Percentiles rank a stretch among this genome's conserved stretches.
Evolutionary conservation across 108 stramenopile species (phyloP).

Genomic region (Nannochloropsis salina): DNA sequence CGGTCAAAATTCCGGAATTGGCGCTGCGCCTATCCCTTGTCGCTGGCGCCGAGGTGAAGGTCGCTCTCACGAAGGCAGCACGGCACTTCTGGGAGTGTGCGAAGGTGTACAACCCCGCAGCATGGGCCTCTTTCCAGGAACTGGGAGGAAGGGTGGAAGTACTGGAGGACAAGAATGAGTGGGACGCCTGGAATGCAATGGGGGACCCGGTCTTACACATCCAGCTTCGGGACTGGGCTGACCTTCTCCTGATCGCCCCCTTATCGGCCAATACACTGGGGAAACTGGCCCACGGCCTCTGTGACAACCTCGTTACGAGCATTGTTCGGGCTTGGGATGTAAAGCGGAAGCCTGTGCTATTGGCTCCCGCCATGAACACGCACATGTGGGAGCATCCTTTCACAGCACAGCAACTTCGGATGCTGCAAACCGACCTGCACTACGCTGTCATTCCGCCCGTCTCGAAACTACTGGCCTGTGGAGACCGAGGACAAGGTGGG

Average conservation of each 20-base stretch:
- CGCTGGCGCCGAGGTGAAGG: slow-evolving; percentile 27
- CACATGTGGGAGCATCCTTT: slow-evolving; percentile 46
- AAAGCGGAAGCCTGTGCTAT: slow-evolving; percentile 27
- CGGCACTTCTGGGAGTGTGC: slow-evolving; percentile 39
- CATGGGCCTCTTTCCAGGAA: slow-evolving; percentile 25
- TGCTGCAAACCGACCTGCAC: slow-evolving; percentile 21
- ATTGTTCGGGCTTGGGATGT: slow-evolving; percentile 45
- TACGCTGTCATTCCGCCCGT: slow-evolving; percentile 29
- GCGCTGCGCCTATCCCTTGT: slow-evolving; percentile 32
- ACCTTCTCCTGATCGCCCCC: slow-evolving; percentile 43
- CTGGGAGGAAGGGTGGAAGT: slow-evolving; percentile 31
- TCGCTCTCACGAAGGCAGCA: slow-evolving; percentile 43
- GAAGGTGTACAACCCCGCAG: slow-evolving; percentile 33
- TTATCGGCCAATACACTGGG: slow-evolving; percentile 45
- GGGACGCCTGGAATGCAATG: slow-evolving; percentile 40
- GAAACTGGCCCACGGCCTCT: slow-evolving; percentile 45
- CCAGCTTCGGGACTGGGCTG: slow-evolving; percentile 46
- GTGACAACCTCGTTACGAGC: slow-evolving; percentile 46
- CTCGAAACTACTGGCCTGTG: slow-evolving; percentile 39
- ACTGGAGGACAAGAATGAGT: slow-evolving; percentile 40
- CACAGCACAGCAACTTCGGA: slow-evolving; percentile 26
- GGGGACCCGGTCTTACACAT: slow-evolving; percentile 48
- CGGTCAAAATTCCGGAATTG: slow-evolving; percentile 37
- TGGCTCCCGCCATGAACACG: slow-evolving; percentile 51
- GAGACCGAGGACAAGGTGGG: slow-evolving; percentile 39